Conservation (phyloP, 805 yeast species). For the Brettanomyces anomalus region DNA sequence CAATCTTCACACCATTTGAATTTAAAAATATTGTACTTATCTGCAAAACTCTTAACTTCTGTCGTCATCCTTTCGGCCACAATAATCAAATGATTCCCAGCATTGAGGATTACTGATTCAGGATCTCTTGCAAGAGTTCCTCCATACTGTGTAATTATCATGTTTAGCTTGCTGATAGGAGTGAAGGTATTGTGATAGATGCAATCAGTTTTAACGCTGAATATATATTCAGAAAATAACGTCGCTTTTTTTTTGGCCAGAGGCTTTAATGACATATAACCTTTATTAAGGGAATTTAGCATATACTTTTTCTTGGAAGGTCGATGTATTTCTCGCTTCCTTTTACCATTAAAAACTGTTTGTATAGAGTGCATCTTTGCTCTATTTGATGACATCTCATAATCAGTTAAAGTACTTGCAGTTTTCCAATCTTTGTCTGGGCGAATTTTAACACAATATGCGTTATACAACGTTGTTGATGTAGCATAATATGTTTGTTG, state of each 20-base stretch:
- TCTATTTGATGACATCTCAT: constrained; percentile 20
- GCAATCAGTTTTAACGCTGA: constrained; percentile 48
- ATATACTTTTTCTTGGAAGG: constrained; percentile 11
- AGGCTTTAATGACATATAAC: constrained; percentile 2
- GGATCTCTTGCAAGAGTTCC: constrained; percentile 35
- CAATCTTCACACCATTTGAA: constrained; percentile 75
- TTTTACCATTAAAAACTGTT: constrained; percentile 12
- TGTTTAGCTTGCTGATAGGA: constrained; percentile 27
- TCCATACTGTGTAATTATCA: constrained; percentile 37
- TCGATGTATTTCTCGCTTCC: constrained; percentile 13
- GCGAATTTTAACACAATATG: constrained; percentile 61
- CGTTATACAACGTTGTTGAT: constrained; percentile 66
- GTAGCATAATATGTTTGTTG: constrained; percentile 42
- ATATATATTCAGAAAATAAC: constrained; percentile 37
- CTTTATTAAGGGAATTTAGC: constrained; percentile 10
- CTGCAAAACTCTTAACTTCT: constrained; percentile 29
- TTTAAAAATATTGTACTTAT: constrained; percentile 46
- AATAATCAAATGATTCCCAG: constrained; percentile 14
- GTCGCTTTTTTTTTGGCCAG: constrained; percentile 3
- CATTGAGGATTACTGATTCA: constrained; percentile 11
- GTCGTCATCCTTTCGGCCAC: constrained; percentile 32
- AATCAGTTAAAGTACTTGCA: constrained; percentile 49
- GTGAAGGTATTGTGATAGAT: constrained; percentile 17
- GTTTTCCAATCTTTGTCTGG: constrained; percentile 56
- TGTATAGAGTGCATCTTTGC: constrained; percentile 9